phyloP scores from a whole-genome alignment of 2,329 filamentous ascomycete genomes.

The Monilinia aucupariae region DNA sequence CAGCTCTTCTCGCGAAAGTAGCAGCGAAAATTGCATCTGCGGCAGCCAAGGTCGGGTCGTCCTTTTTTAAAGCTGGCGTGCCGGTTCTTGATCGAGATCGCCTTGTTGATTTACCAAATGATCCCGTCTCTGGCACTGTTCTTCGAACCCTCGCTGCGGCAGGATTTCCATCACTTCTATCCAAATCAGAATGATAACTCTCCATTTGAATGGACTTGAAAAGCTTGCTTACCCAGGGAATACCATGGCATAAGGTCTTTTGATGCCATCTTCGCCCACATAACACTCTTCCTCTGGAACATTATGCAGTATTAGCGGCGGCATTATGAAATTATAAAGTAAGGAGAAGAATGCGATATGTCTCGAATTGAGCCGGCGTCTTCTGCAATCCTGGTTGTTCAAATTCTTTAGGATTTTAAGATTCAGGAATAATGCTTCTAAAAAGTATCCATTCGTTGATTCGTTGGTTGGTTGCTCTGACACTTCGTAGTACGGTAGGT shows the following conservation, averaged over 20 bases:
- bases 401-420: conserved; percentile 2
- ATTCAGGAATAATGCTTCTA: conserved; percentile 5
- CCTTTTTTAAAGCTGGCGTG: conserved; percentile 45
- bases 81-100: conserved; percentile 58
- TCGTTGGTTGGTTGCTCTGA: not conserved
- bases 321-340: conserved; percentile 41
- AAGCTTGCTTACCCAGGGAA: conserved; percentile 54
- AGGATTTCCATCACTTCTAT: conserved; percentile 49
- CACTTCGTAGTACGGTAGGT: too few relatives aligned
- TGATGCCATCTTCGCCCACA: conserved; percentile 58
- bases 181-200: conserved; percentile 20
- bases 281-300: conserved; percentile 65
- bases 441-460: not conserved
- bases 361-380: not conserved
- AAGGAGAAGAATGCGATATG: conserved; percentile 16
- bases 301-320: conserved; percentile 62
- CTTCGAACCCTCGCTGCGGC: conserved; percentile 46
- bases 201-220: conserved; percentile 7
- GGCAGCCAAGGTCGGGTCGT: conserved; percentile 57
- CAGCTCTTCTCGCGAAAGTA: conserved; percentile 46
- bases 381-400: conserved; percentile 9
- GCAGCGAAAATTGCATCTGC: conserved; percentile 58
- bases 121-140: conserved; percentile 54
- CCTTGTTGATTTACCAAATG: conserved; percentile 62
- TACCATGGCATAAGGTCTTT: conserved; percentile 61